These are phyloP conservation scores for Eucalyptus cloeziana DNA, from an alignment of 345 rosid species.

Conservation along the genomic window DNA sequence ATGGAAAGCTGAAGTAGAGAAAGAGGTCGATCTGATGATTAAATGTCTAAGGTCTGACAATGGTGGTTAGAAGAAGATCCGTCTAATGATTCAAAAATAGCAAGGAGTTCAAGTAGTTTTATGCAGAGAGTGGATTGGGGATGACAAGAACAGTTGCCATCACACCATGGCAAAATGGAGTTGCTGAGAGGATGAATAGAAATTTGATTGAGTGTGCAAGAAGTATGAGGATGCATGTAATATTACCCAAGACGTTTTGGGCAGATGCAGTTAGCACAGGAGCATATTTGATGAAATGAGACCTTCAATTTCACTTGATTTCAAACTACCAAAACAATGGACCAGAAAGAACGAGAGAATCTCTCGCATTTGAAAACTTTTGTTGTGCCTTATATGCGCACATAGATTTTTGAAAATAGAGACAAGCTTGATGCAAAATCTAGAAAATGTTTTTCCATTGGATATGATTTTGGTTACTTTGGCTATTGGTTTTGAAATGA, in stretches of 20 bases:
- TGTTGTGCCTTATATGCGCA: background rate
- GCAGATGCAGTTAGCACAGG: background rate
- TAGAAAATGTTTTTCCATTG: background rate
- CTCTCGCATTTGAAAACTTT: background rate
- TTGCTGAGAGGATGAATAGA: background rate
- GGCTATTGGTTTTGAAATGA: background rate
- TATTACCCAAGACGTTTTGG: background rate
- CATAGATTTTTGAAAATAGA: background rate
- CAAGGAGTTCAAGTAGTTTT: background rate
- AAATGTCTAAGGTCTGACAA: background rate
- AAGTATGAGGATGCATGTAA: background rate
- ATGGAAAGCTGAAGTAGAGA: background rate
- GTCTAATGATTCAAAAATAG: background rate
- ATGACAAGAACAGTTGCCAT: background rate
- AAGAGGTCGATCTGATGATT: background rate
- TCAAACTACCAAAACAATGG: background rate
- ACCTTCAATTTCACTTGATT: background rate
- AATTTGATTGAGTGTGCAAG: background rate
- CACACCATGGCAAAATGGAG: background rate
- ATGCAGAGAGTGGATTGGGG: background rate
- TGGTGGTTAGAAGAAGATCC: background rate
- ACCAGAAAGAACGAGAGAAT: background rate
- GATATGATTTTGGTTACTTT: background rate
- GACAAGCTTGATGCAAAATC: background rate
- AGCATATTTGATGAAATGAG: background rate